Evolutionary conservation across 257 asterid genomes (phyloP).

Genomic region (Scutellaria barbata): DNA sequence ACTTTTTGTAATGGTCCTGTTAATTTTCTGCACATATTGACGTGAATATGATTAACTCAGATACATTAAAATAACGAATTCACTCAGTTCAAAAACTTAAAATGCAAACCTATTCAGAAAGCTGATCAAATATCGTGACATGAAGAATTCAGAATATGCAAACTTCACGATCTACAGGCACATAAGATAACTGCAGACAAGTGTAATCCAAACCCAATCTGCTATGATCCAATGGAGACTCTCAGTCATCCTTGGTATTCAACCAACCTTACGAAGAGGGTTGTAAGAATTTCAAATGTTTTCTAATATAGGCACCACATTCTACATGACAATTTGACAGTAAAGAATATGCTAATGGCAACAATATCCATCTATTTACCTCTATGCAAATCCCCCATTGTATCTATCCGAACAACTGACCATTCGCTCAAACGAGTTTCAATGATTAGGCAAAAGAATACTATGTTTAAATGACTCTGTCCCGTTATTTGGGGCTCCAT

Average conservation of each 20-base stretch:
- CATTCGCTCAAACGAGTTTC: slow-evolving; percentile 19
- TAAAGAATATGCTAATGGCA: slow-evolving; percentile 3
- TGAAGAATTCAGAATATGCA: no score
- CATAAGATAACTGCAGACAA: neutral
- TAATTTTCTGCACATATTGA: neutral
- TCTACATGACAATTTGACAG: slow-evolving; percentile 6
- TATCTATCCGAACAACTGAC: neutral
- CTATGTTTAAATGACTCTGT: slow-evolving; percentile 51
- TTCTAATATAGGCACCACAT: neutral
- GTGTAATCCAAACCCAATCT: no score
- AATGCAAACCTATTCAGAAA: neutral
- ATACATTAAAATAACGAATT: neutral
- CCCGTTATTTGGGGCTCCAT: slow-evolving; percentile 79
- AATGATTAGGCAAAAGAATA: slow-evolving; percentile 62
- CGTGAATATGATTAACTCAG: neutral
- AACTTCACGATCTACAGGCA: no score
- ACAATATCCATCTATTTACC: slow-evolving; percentile 9
- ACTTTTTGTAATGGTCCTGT: no score
- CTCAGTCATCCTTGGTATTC: no score
- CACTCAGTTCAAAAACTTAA: neutral
- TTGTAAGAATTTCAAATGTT: neutral
- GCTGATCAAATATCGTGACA: no score
- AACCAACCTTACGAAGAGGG: neutral
- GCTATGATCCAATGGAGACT: no score
- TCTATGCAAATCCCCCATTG: neutral